Percentiles rank a stretch among this genome's conserved stretches.
phyloP scores from a whole-genome alignment of 1,139 yeast genomes.

The Lipomyces yarrowii region DNA sequence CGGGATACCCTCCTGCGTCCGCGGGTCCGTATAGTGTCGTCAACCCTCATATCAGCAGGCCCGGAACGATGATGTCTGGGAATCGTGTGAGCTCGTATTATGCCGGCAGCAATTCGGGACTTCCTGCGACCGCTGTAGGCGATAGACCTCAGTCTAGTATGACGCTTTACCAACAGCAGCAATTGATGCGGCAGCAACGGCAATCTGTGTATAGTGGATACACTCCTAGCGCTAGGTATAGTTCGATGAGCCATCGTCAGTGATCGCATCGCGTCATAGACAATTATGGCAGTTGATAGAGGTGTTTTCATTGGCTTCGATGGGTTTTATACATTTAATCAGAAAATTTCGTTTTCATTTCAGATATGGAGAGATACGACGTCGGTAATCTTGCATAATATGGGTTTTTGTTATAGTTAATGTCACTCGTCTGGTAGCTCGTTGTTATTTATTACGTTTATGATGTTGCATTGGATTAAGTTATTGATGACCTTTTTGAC shows the following conservation, averaged over 20 bases:
- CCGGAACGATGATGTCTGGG: slow-evolving; percentile 4
- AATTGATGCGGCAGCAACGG: slow-evolving; percentile 12
- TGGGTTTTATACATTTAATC: neutral
- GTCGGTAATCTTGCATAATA: neutral
- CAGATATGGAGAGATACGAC: neutral
- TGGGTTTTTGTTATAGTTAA: neutral
- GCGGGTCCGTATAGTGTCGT: slow-evolving; percentile 13
- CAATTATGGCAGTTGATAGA: neutral
- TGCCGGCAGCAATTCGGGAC: slow-evolving; percentile 10
- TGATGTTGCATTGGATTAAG: neutral
- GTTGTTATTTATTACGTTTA: neutral
- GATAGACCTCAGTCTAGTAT: slow-evolving; percentile 5
- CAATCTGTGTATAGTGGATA: neutral
- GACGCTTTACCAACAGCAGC: slow-evolving; percentile 21
- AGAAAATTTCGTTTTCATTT: neutral
- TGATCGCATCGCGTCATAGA: neutral
- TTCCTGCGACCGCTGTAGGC: neutral
- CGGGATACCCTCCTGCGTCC: slow-evolving; percentile 23
- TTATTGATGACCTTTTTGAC: neutral
- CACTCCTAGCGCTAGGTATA: neutral
- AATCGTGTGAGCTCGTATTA: slow-evolving; percentile 7
- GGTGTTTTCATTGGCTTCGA: neutral
- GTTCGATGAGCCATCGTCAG: neutral
- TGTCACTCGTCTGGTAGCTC: neutral
- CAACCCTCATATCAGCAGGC: neutral